phyloP scores from a whole-genome alignment of 1,284 basidiomycete species.

The Ganoderma lucidum region DNA sequence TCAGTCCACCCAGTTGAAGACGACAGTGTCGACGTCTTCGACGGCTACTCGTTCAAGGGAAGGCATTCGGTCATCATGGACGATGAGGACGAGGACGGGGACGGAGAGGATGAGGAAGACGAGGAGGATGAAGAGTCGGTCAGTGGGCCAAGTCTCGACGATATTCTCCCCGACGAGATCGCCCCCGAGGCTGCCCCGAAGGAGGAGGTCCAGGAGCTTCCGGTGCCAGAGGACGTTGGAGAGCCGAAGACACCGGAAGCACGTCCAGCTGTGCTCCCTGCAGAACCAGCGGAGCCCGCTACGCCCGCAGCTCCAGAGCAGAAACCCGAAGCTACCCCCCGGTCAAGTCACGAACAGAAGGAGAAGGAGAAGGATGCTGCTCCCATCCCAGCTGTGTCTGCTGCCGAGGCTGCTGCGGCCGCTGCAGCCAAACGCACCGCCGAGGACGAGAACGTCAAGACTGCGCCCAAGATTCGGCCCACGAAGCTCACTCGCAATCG shows the following conservation, averaged over 20 bases:
- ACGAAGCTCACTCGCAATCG: slow-evolving; percentile 48
- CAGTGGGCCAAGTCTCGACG: slow-evolving; percentile 37
- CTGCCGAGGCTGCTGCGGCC: slow-evolving; percentile 28
- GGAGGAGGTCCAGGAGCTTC: slow-evolving; percentile 39
- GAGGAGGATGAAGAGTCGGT: slow-evolving; percentile 42
- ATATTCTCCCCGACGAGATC: slow-evolving; percentile 34
- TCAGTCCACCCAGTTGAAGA: slow-evolving; percentile 62
- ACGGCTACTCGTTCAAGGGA: slow-evolving; percentile 90
- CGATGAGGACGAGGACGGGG: slow-evolving; percentile 67
- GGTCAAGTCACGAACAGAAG: slow-evolving; percentile 26
- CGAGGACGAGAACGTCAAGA: slow-evolving; percentile 31
- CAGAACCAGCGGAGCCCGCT: slow-evolving; percentile 34
- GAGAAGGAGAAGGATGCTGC: background rate
- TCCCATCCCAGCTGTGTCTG: slow-evolving; percentile 10
- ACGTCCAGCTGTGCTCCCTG: slow-evolving; percentile 53
- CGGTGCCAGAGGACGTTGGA: slow-evolving; percentile 44
- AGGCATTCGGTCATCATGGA: slow-evolving; percentile 80
- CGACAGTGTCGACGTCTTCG: slow-evolving; percentile 77
- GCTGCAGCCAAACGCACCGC: slow-evolving; percentile 30
- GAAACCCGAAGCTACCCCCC: slow-evolving; percentile 27
- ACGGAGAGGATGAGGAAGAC: slow-evolving; percentile 49
- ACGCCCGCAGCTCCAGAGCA: slow-evolving; percentile 22
- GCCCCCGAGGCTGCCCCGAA: slow-evolving; percentile 18
- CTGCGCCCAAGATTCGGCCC: slow-evolving; percentile 42
- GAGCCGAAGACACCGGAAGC: slow-evolving; percentile 83